phyloP scores from a whole-genome alignment of 2,329 filamentous ascomycete species.

The Colletotrichum magnum region DNA sequence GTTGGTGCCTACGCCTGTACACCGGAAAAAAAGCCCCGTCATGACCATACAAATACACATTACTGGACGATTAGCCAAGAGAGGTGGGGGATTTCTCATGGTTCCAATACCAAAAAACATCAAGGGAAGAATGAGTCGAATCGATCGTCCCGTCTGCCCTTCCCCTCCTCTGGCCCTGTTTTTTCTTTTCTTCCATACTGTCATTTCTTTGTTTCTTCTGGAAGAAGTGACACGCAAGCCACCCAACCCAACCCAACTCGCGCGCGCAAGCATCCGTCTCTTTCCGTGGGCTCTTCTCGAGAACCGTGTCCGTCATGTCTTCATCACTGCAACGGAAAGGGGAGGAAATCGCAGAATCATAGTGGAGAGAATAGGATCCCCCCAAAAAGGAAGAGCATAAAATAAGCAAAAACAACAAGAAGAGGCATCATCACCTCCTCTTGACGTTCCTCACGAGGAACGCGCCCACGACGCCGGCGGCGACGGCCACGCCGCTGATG shows the following conservation, averaged over 20 bases:
- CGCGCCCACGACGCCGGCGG: conserved; percentile 92
- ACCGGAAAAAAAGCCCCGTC: conserved; percentile 25
- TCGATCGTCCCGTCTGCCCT: too few relatives aligned
- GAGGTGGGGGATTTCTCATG: not conserved
- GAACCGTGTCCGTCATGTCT: not conserved
- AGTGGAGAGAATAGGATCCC: too few relatives aligned
- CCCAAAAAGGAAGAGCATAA: too few relatives aligned
- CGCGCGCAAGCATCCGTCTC: not conserved
- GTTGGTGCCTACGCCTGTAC: conserved; percentile 36
- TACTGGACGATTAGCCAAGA: conserved; percentile 18
- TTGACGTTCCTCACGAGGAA: conserved; percentile 85
- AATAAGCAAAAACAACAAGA: not conserved
- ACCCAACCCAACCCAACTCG: too few relatives aligned
- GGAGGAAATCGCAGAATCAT: not conserved
- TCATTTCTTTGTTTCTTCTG: conserved; percentile 4
- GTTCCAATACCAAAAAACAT: too few relatives aligned
- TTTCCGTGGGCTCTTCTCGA: not conserved
- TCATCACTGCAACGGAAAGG: not conserved
- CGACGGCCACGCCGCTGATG: conserved; percentile 91
- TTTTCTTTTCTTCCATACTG: conserved; percentile 9
- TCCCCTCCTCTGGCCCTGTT: not conserved
- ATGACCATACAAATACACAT: conserved; percentile 41
- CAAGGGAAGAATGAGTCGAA: too few relatives aligned
- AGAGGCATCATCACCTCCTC: conserved; percentile 59
- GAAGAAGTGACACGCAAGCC: too few relatives aligned